Percentiles rank a stretch among this genome's conserved stretches.
phyloP scores from a whole-genome alignment of 2,329 filamentous ascomycete species.

The Sodiomyces alkalinus region DNA sequence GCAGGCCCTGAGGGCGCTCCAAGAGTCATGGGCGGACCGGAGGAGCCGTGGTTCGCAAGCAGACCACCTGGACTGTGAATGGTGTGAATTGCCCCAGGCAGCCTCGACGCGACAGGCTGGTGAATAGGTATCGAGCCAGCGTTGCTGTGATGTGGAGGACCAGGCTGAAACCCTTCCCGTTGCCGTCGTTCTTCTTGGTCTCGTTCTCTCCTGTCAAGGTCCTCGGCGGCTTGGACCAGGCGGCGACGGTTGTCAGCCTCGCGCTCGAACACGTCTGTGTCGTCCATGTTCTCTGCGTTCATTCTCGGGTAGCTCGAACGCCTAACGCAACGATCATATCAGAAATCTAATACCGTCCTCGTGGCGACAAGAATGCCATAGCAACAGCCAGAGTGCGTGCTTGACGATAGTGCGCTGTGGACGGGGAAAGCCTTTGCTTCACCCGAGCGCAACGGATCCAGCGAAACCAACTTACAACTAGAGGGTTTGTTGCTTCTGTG shows the following conservation, averaged over 20 bases:
- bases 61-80: conserved; percentile 89
- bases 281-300: conserved; percentile 8
- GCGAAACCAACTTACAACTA: no score
- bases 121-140: conserved; percentile 82
- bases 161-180: conserved; percentile 48
- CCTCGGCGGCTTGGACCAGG: conserved; percentile 18
- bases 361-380: no score
- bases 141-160: conserved; percentile 69
- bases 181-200: conserved; percentile 49
- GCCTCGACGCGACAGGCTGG: conserved; percentile 77
- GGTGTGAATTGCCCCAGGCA: conserved; percentile 72
- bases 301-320: conserved; percentile 7
- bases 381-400: no score
- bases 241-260: conserved; percentile 12
- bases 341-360: no score
- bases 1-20: conserved; percentile 35
- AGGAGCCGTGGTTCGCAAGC: conserved; percentile 56
- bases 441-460: no score
- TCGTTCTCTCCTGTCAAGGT: conserved; percentile 43
- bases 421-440: no score
- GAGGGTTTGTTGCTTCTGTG: no score
- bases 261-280: conserved; percentile 13
- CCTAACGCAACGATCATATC: no score
- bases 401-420: no score
- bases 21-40: conserved; percentile 35